Evolutionary conservation across 495 filamentous ascomycete species (phyloP).

Genomic region (Trichoderma orchidacearum): DNA sequence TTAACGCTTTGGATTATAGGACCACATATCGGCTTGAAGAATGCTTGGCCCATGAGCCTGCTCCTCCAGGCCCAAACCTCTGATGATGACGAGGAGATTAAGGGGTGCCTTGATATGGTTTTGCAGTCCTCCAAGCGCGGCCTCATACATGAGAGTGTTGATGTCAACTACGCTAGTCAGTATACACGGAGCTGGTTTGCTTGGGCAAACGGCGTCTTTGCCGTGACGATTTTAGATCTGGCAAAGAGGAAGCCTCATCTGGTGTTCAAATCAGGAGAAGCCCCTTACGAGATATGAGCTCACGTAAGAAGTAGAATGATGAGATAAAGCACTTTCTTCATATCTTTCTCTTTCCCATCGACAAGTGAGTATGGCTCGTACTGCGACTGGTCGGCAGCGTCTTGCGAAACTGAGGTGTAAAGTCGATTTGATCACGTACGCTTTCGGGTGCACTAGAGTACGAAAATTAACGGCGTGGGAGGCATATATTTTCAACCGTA

Average conservation of each 20-base stretch:
- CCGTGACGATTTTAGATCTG: conserved; percentile 82
- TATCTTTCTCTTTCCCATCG: too few relatives aligned
- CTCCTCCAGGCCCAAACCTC: conserved; percentile 84
- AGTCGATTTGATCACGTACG: too few relatives aligned
- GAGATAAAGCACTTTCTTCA: too few relatives aligned
- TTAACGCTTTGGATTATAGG: conserved; percentile 15
- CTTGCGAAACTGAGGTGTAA: too few relatives aligned
- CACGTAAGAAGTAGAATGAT: too few relatives aligned
- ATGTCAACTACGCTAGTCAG: conserved; percentile 57
- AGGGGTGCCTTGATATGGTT: conserved; percentile 54
- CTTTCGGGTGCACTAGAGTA: too few relatives aligned
- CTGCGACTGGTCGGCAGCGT: too few relatives aligned
- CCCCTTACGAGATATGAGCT: conserved; percentile 24
- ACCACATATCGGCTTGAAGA: conserved; percentile 61
- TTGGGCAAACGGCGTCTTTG: conserved; percentile 95
- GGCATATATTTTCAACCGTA: too few relatives aligned
- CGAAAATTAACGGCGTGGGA: too few relatives aligned
- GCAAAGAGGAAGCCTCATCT: conserved; percentile 76
- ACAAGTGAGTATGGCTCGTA: too few relatives aligned
- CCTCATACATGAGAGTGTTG: conserved; percentile 82
- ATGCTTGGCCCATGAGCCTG: conserved; percentile 97
- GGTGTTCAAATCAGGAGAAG: conserved; percentile 56
- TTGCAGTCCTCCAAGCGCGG: conserved; percentile 59
- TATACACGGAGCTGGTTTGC: conserved; percentile 94
- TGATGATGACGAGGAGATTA: conserved; percentile 77